phyloP scores from a whole-genome alignment of 2,329 filamentous ascomycete species.

The Hymenotorrendiella dingleyae region DNA sequence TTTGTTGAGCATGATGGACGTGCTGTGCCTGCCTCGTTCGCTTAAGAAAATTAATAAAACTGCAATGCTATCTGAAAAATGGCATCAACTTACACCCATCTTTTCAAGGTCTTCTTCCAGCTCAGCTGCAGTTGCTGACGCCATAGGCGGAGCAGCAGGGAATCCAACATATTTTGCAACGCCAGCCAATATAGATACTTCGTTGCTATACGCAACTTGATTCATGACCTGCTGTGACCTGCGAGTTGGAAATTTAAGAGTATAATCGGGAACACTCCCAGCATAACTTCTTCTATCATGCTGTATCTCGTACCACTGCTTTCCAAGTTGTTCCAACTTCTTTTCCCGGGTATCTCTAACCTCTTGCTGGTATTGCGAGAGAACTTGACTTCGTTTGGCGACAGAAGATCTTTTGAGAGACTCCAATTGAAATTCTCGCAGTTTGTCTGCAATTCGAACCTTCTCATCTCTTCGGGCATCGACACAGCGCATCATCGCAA shows the following conservation, averaged over 20 bases:
- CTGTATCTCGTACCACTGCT: slow-evolving; percentile 90
- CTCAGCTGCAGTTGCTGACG: slow-evolving; percentile 64
- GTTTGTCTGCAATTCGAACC: slow-evolving; percentile 64
- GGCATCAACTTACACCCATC: slow-evolving; percentile 66
- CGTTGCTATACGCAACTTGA: slow-evolving; percentile 87
- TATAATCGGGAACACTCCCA: slow-evolving; percentile 74
- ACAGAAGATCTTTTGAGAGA: slow-evolving; percentile 70
- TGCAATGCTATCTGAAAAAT: background rate
- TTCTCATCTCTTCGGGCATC: slow-evolving; percentile 78
- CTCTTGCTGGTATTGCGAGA: slow-evolving; percentile 85
- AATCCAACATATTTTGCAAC: slow-evolving; percentile 95
- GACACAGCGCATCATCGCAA: slow-evolving; percentile 84
- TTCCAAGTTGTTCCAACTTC: slow-evolving; percentile 72
- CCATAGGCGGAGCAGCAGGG: slow-evolving; percentile 84
- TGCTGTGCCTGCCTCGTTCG: slow-evolving; percentile 28
- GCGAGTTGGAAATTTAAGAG: slow-evolving; percentile 72
- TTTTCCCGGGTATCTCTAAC: slow-evolving; percentile 77
- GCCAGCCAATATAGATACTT: slow-evolving; percentile 85
- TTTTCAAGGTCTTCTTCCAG: slow-evolving; percentile 81
- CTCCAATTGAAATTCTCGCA: slow-evolving; percentile 67
- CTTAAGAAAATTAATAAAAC: slow-evolving; percentile 13
- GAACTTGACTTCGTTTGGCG: slow-evolving; percentile 77
- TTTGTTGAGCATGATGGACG: slow-evolving; percentile 16
- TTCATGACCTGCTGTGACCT: slow-evolving; percentile 74
- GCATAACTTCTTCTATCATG: slow-evolving; percentile 75